Evolutionary conservation across 192 early-diverging fungal species (phyloP), one percentile per base, ranked within the genome.

Genomic region (Rhizophlyctis rosea): DNA sequence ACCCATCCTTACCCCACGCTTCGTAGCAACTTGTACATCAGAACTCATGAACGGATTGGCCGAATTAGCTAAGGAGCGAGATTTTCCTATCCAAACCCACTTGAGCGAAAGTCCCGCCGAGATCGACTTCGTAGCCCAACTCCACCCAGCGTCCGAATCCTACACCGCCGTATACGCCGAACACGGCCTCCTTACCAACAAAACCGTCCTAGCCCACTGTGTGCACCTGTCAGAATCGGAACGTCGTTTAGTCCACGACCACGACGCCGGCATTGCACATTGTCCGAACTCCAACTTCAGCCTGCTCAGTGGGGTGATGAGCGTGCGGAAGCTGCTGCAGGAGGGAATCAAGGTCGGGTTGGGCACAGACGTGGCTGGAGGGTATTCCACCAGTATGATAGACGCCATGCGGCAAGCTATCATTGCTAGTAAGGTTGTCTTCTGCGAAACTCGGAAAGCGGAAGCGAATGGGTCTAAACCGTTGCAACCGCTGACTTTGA

Each of bases 221-320:
- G 84, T 98, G 31, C 92, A 96, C 73, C 83, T 94, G 76, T 76
- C 77, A 18, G 81, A 86, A 0, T 75, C 80, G 5, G 96, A 98
- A 53, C 70, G 88, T 21, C 67, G 71, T 4, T 57, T 93, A 11
- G 65, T 95, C 53, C 80, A 78, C 44, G 68, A 80, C 25, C 69
- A 77, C 35, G 79, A 84, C 7, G 85, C 86, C 3, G 92, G 91
- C 52, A 76, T 98, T 47, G 86, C 90, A 9, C 95, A 98, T 66
- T 98, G 95, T 70, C 90, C 95, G 16, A 92, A 84, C 67, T 90
- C 88, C 32, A 98, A 98, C 77, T 94, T 96, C 67, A 73, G 84
- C 24, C 76, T 98, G 25, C 76, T 83, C 62, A 88, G 85, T 27
- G 95, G 95, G 23, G 71, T 90, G 13, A 84, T 88, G 44, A 82